These are phyloP conservation scores for Aspergillus cavernicola DNA, from an alignment of 495 filamentous ascomycete species.

Conservation along the genomic window DNA sequence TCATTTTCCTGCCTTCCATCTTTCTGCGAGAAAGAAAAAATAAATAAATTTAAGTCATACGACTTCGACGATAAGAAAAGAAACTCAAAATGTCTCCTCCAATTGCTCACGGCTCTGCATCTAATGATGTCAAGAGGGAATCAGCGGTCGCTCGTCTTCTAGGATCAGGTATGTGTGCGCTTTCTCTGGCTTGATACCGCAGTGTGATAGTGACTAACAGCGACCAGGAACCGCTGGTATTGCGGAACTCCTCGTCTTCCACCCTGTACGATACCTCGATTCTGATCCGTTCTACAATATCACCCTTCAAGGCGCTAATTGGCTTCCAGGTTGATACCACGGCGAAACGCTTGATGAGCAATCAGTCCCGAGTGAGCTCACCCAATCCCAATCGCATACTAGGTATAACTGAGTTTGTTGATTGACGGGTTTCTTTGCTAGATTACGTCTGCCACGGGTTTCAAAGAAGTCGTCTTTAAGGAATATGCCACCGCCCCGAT, in stretches of 20 bases:
- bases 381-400: too few relatives aligned
- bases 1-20: conserved; percentile 5
- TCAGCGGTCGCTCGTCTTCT: conserved; percentile 81
- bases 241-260: conserved; percentile 93
- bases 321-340: conserved; percentile 83
- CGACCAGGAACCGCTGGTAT: conserved; percentile 83
- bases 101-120: conserved; percentile 46
- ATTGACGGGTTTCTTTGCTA: conserved; percentile 23
- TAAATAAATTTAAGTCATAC: conserved; percentile 10
- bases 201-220: conserved; percentile 19
- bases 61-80: conserved; percentile 1
- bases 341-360: conserved; percentile 99
- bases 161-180: conserved; percentile 70
- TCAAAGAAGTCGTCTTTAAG: conserved; percentile 93
- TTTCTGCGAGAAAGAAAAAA: conserved; percentile 11
- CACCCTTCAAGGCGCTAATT: conserved; percentile 19
- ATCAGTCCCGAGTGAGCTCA: conserved; percentile 66
- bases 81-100: conserved; percentile 48
- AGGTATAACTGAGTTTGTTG: background rate
- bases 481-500: conserved; percentile 71
- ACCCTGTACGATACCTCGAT: conserved; percentile 61
- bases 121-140: conserved; percentile 77
- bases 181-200: background rate
- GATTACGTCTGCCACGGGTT: conserved; percentile 56
- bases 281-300: background rate